Conservation (phyloP, 257 asterid species). For the Avicennia marina region DNA sequence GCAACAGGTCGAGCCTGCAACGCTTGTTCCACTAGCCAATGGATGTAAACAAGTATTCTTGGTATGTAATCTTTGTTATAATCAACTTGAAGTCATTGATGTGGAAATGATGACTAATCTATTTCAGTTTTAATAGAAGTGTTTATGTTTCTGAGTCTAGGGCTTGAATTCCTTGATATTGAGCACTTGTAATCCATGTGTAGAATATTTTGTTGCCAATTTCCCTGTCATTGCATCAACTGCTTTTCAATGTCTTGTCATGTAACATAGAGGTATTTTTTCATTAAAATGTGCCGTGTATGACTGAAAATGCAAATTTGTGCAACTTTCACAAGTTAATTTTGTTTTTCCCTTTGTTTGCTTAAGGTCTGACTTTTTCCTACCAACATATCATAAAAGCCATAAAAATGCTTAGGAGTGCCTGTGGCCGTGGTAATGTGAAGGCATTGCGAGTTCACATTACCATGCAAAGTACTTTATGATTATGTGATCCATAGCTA, state of each 20-base stretch:
- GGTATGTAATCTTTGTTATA: conserved; percentile 36
- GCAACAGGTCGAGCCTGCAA: conserved; percentile 91
- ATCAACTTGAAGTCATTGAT: conserved; percentile 2
- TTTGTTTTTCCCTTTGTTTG: too few species aligned
- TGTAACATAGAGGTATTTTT: background rate
- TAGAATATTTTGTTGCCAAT: too few species aligned
- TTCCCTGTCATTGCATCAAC: too few species aligned
- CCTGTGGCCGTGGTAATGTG: background rate
- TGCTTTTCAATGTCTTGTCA: background rate
- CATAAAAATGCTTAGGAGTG: too few species aligned
- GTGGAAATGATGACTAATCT: conserved; percentile 17
- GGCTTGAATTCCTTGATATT: too few species aligned
- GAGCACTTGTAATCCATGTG: too few species aligned
- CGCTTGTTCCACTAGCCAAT: conserved; percentile 79
- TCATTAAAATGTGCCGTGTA: too few species aligned
- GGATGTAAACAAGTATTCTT: conserved; percentile 98
- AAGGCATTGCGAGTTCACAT: too few species aligned
- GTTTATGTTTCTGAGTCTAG: background rate
- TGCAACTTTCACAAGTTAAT: too few species aligned
- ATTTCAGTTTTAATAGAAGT: conserved; percentile 5
- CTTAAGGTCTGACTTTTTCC: too few species aligned
- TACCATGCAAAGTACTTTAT: background rate
- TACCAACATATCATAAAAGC: too few species aligned
- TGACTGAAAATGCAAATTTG: background rate
- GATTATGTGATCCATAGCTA: background rate